Percentiles rank a stretch among this genome's conserved stretches.
Conservation (phyloP, 2,329 filamentous ascomycete genomes). For the Ophiobolus disseminans region DNA sequence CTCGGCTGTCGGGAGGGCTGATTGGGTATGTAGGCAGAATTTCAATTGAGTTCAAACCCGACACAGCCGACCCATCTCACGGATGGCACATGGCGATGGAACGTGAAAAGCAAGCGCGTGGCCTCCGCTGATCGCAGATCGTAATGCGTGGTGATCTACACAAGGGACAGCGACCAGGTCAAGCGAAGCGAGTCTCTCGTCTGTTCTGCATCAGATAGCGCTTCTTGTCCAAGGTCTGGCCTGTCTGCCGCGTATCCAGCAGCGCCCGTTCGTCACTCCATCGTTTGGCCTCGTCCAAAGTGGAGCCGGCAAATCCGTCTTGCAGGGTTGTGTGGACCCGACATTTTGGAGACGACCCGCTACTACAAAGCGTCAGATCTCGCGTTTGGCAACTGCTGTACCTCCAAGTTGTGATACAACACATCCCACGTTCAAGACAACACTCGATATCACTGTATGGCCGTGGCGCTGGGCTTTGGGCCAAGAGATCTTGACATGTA, state of each 20-base stretch:
- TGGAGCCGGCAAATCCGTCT: constrained; percentile 12
- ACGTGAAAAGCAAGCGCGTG: constrained; percentile 24
- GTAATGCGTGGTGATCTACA: constrained; percentile 23
- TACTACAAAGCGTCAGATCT: constrained; percentile 30
- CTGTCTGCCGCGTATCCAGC: constrained; percentile 12
- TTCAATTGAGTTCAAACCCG: constrained; percentile 12
- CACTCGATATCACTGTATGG: constrained; percentile 8
- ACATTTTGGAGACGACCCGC: constrained; percentile 34
- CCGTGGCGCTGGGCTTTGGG: constrained; percentile 7
- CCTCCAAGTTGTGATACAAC: neutral
- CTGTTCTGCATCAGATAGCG: constrained; percentile 10
- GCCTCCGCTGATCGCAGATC: constrained; percentile 15
- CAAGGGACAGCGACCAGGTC: constrained; percentile 18
- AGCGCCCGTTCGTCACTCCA: constrained; percentile 21
- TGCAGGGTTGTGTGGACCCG: constrained; percentile 22
- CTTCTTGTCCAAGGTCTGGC: constrained; percentile 2
- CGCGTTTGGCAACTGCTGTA: constrained; percentile 18
- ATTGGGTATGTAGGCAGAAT: constrained; percentile 32
- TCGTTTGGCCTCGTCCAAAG: constrained; percentile 13
- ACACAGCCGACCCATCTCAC: constrained; percentile 16
- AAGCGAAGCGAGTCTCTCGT: constrained; percentile 19
- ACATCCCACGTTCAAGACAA: constrained; percentile 17
- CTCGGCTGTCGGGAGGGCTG: constrained; percentile 28
- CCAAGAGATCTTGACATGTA: neutral
- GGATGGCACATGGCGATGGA: constrained; percentile 37